A percentile compares a stretch with the other conserved stretches of the same genome.
These are phyloP conservation scores for Sapria himalayana DNA, from an alignment of 345 rosid genomes.

Conservation along the genomic window DNA sequence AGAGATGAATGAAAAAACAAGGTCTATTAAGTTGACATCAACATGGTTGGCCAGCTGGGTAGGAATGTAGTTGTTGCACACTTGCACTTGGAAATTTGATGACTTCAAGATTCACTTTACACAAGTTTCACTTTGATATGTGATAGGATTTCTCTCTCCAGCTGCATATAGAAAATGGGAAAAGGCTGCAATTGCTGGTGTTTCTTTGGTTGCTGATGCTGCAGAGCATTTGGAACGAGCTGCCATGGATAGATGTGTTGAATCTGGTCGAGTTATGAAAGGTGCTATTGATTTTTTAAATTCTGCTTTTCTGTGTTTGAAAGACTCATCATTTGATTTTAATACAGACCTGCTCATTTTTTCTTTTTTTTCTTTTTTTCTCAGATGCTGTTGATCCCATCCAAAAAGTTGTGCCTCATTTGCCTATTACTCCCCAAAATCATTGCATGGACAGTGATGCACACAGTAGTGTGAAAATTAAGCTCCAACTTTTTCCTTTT, in stretches of 20 bases:
- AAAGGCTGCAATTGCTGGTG: slow-evolving; percentile 96
- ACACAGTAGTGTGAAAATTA: slow-evolving; percentile 41
- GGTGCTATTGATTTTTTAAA: slow-evolving; percentile 11
- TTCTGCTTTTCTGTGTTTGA: slow-evolving; percentile 9
- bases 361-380: slow-evolving; percentile 10
- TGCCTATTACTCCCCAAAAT: slow-evolving; percentile 26
- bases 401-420: slow-evolving; percentile 21
- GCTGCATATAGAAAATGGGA: slow-evolving; percentile 88
- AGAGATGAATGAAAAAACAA: too few relatives aligned
- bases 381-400: slow-evolving; percentile 21
- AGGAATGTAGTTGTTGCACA: too few relatives aligned
- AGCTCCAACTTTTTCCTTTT: slow-evolving; percentile 91
- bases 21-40: too few relatives aligned
- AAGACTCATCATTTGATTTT: slow-evolving; percentile 8
- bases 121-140: too few relatives aligned
- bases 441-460: slow-evolving; percentile 25
- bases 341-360: slow-evolving; percentile 5
- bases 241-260: slow-evolving; percentile 29
- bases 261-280: slow-evolving; percentile 22
- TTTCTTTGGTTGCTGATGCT: slow-evolving; percentile 98
- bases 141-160: slow-evolving; percentile 25
- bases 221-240: slow-evolving; percentile 90
- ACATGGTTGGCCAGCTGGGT: too few relatives aligned
- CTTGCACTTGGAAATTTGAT: too few relatives aligned
- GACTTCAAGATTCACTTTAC: too few relatives aligned